Conservation (phyloP, 805 yeast genomes). For the Tetrapisispora pingtungensis region DNA sequence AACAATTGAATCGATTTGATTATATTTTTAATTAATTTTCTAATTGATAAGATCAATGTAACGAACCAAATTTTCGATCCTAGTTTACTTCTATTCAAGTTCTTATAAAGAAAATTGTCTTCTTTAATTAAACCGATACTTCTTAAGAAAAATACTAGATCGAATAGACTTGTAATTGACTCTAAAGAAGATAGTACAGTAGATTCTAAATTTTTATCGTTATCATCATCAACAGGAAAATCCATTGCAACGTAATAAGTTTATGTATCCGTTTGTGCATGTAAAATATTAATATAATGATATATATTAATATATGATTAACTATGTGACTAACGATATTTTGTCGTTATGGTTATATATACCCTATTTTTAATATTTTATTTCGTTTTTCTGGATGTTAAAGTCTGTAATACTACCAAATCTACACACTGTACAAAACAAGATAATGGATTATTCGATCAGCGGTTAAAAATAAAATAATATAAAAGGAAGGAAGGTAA, state of each 20-base stretch:
- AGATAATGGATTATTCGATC: no score
- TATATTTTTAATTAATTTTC: slow-evolving; percentile 12
- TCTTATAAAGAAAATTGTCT: slow-evolving; percentile 15
- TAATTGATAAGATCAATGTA: slow-evolving; percentile 16
- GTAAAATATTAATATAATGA: no score
- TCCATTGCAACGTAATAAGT: neutral
- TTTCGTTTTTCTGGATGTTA: no score
- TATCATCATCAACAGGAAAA: neutral
- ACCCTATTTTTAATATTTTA: no score
- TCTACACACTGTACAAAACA: no score
- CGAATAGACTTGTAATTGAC: slow-evolving; percentile 19
- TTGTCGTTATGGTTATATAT: no score
- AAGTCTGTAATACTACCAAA: no score
- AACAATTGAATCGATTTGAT: slow-evolving; percentile 5
- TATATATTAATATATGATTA: no score
- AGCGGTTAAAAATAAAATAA: no score
- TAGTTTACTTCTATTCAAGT: slow-evolving; percentile 19
- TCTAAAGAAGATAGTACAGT: slow-evolving; percentile 14
- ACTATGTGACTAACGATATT: no score
- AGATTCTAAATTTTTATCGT: slow-evolving; percentile 12
- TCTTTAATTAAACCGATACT: slow-evolving; percentile 23
- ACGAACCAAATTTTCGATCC: slow-evolving; percentile 26
- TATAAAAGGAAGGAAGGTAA: no score
- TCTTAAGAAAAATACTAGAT: slow-evolving; percentile 20
- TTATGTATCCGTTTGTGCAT: no score